Evolutionary conservation across 768 basidiomycete genomes (phyloP).

Genomic region (Leucocoprinus leucothites): DNA sequence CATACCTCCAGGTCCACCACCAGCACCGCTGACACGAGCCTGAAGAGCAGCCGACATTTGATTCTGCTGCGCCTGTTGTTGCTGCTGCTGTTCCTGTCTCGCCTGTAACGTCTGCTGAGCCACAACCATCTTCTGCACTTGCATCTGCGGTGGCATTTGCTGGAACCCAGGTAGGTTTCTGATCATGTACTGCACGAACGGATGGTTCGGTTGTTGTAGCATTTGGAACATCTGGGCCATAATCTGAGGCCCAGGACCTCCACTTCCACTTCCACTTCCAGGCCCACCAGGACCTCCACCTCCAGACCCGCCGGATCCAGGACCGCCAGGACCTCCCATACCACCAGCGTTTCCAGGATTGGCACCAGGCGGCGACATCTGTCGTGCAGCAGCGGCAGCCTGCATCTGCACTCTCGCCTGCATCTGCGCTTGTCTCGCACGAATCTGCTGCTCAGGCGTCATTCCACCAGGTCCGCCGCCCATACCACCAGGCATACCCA

Average conservation of each 20-base stretch:
- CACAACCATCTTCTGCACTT: slow-evolving; percentile 56
- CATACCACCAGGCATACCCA: slow-evolving; percentile 14
- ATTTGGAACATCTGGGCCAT: slow-evolving; percentile 31
- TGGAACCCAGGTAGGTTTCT: slow-evolving; percentile 52
- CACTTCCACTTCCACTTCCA: slow-evolving; percentile 7
- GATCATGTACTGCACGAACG: slow-evolving; percentile 54
- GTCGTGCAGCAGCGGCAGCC: slow-evolving; percentile 23
- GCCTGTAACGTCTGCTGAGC: slow-evolving; percentile 28
- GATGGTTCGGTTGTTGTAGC: slow-evolving; percentile 55
- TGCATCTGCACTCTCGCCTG: slow-evolving; percentile 27
- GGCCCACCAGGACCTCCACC: slow-evolving; percentile 7
- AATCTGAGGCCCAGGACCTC: slow-evolving; percentile 14
- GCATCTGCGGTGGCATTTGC: slow-evolving; percentile 45
- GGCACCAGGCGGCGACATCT: slow-evolving; percentile 34
- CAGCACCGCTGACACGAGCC: slow-evolving; percentile 23
- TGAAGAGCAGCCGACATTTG: slow-evolving; percentile 16
- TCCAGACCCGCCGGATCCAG: not conserved
- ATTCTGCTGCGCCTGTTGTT: slow-evolving; percentile 27
- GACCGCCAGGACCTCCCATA: slow-evolving; percentile 7
- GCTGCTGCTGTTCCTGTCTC: slow-evolving; percentile 20
- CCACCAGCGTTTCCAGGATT: slow-evolving; percentile 8
- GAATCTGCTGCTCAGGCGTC: slow-evolving; percentile 22
- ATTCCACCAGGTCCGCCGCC: slow-evolving; percentile 12
- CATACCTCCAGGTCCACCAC: slow-evolving; percentile 15
- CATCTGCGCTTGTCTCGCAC: slow-evolving; percentile 31